Conservation (phyloP, 208 protist genomes). For the Naegleria lovaniensis region DNA sequence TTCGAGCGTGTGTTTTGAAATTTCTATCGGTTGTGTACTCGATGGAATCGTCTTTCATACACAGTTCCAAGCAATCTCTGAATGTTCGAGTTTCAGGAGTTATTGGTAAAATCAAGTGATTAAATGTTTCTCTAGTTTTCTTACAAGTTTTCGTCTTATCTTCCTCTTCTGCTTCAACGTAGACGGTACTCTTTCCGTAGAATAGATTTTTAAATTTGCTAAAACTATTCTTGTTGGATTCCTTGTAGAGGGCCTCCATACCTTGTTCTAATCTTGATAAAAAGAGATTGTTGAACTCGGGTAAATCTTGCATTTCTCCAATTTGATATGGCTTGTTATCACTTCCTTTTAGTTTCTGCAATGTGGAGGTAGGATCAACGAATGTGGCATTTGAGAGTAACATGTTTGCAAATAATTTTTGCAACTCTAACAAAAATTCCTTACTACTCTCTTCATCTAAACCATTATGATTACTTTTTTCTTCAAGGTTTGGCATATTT, state of each 20-base stretch:
- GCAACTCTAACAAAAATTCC: background rate
- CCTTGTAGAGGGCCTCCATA: background rate
- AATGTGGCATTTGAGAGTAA: background rate
- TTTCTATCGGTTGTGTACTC: background rate
- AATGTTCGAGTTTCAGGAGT: background rate
- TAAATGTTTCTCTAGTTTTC: background rate
- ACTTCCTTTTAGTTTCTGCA: background rate
- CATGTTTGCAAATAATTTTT: background rate
- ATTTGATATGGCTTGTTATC: background rate
- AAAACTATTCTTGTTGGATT: background rate
- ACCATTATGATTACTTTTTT: background rate
- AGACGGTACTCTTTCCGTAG: background rate
- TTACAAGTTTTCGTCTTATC: background rate
- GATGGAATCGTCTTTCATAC: background rate
- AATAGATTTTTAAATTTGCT: background rate
- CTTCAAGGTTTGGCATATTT: background rate
- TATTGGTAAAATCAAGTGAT: background rate
- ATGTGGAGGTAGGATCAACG: background rate
- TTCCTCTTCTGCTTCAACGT: background rate
- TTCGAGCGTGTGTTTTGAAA: background rate
- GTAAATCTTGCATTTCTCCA: slow-evolving; percentile 5
- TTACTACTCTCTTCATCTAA: background rate
- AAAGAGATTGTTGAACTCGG: background rate
- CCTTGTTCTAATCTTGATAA: background rate
- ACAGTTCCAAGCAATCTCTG: background rate